A percentile compares a stretch with the other conserved stretches of the same genome.
phyloP scores from a whole-genome alignment of 176 grass and related monocot genomes.

The Areca catechu region DNA sequence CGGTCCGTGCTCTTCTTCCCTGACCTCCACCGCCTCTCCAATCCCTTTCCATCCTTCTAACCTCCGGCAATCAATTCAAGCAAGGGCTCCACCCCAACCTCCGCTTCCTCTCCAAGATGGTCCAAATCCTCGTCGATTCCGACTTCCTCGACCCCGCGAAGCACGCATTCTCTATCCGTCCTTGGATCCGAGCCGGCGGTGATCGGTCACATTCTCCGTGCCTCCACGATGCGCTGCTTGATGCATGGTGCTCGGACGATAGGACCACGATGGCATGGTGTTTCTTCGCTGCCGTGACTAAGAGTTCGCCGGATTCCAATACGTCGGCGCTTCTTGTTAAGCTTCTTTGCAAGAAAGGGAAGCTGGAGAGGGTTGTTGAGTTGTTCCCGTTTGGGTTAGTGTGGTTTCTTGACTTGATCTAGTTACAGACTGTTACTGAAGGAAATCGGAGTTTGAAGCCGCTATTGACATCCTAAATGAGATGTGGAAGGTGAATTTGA shows the following conservation, averaged over 20 bases:
- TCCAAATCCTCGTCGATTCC: conserved; percentile 10
- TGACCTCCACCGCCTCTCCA: not conserved
- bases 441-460: conserved; percentile 8
- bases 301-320: conserved; percentile 3
- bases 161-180: conserved; percentile 3
- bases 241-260: conserved; percentile 3
- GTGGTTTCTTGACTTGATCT: not conserved
- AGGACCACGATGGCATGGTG: conserved; percentile 4
- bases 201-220: not conserved
- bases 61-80: not conserved
- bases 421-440: conserved; percentile 16
- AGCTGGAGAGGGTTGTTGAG: not conserved
- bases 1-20: no score
- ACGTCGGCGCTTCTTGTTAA: conserved; percentile 7
- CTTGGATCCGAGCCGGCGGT: not conserved
- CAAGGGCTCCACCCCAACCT: not conserved
- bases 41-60: not conserved
- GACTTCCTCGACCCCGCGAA: not conserved
- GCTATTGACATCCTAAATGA: conserved; percentile 6
- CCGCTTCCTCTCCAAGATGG: not conserved
- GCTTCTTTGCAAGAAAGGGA: conserved; percentile 15
- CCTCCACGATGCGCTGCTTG: conserved; percentile 14
- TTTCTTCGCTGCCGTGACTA: not conserved
- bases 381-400: not conserved
- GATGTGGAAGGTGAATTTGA: conserved; percentile 11